Conservation (phyloP, 2,329 filamentous ascomycete genomes). For the Lachnellula cervina region DNA sequence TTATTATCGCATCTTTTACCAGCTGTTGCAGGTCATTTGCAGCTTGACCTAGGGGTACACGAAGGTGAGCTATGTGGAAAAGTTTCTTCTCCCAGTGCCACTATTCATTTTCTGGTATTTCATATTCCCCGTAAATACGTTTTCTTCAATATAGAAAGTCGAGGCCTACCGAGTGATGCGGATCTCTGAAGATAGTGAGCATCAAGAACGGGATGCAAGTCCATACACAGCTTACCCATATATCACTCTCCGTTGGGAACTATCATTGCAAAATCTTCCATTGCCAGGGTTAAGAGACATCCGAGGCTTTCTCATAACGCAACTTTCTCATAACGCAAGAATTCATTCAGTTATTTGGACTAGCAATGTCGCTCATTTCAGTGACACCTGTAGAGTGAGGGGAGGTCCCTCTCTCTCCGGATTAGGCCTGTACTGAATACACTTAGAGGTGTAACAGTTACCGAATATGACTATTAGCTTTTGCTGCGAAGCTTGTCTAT, state of each 20-base stretch:
- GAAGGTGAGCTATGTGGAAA: no score
- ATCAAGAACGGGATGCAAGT: background rate
- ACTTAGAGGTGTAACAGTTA: conserved; percentile 16
- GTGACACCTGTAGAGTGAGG: conserved; percentile 19
- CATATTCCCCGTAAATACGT: no score
- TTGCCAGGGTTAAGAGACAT: background rate
- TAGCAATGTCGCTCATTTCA: conserved; percentile 18
- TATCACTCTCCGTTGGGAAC: background rate
- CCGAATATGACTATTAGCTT: conserved; percentile 13
- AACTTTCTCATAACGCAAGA: background rate
- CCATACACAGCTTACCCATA: background rate
- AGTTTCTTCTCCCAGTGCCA: no score
- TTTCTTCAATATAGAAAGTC: no score
- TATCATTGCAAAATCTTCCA: background rate
- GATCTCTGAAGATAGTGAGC: conserved; percentile 10
- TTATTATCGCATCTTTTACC: no score
- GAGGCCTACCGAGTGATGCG: background rate
- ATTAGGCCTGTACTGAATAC: background rate
- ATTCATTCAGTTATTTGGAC: background rate
- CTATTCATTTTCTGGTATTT: no score
- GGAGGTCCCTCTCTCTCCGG: background rate
- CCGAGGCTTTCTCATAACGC: no score
- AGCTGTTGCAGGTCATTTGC: no score
- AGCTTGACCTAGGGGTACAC: no score
- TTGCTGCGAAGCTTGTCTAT: conserved; percentile 19